A percentile compares a stretch with the other conserved stretches of the same genome.
phyloP scores from a whole-genome alignment of 2,329 filamentous ascomycete genomes.

The Fusarium buxicola region DNA sequence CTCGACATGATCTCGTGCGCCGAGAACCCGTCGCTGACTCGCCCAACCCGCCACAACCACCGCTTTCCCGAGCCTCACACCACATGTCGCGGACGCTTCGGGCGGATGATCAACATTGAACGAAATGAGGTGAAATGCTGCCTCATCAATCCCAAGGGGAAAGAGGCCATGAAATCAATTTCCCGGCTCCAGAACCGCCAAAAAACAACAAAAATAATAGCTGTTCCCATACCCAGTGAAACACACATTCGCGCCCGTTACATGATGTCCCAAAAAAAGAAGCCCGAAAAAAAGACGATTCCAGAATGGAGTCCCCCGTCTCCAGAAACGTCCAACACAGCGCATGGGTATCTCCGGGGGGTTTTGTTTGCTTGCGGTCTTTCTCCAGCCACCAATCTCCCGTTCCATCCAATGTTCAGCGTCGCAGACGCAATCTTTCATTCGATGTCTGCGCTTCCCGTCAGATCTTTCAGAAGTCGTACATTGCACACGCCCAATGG shows the following conservation, averaged over 20 bases:
- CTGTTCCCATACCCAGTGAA: conserved; percentile 37
- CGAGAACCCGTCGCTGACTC: conserved; percentile 36
- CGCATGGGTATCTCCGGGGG: conserved; percentile 48
- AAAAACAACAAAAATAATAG: conserved; percentile 26
- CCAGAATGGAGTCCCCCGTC: conserved; percentile 46
- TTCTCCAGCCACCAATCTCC: conserved; percentile 46
- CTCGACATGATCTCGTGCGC: conserved; percentile 42
- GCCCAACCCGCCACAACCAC: conserved; percentile 23
- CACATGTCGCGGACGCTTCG: conserved; percentile 30
- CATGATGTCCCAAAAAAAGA: conserved; percentile 28
- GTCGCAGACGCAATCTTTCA: conserved; percentile 37
- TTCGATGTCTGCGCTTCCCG: conserved; percentile 21
- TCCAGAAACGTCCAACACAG: conserved; percentile 44
- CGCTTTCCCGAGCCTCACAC: conserved; percentile 35
- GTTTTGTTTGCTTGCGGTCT: conserved; percentile 44
- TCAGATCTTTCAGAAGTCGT: conserved; percentile 39
- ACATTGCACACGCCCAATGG: conserved; percentile 45
- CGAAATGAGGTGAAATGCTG: conserved; percentile 24
- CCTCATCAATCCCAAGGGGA: conserved; percentile 21
- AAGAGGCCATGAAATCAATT: conserved; percentile 44
- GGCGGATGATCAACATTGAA: conserved; percentile 11
- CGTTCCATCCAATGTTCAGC: conserved; percentile 41
- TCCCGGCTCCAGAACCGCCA: conserved; percentile 39
- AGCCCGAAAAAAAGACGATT: conserved; percentile 38
- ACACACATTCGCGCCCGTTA: conserved; percentile 35